A percentile compares a stretch with the other conserved stretches of the same genome.
Evolutionary conservation across 192 early-diverging fungal species (phyloP).

Genomic region (Mortierella hygrophila): DNA sequence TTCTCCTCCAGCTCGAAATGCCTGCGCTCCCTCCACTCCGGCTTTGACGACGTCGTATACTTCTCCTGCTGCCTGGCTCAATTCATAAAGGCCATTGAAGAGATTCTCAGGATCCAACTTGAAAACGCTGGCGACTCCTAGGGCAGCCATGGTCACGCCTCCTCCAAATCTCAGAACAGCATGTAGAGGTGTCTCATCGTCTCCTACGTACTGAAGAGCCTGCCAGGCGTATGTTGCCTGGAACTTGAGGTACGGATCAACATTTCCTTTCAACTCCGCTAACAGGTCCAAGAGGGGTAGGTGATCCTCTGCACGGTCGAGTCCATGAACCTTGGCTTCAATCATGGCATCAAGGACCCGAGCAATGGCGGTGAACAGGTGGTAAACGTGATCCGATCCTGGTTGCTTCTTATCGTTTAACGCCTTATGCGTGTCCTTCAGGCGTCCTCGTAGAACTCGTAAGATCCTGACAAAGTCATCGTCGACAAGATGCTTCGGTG

Average conservation of each 20-base stretch:
- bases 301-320: neutral
- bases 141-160: neutral
- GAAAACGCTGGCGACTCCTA: neutral
- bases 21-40: neutral
- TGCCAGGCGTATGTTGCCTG: neutral
- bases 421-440: neutral
- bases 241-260: neutral
- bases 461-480: neutral
- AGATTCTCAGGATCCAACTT: neutral
- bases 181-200: neutral
- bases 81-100: neutral
- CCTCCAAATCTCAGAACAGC: neutral
- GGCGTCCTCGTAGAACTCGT: neutral
- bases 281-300: neutral
- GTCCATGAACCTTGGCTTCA: neutral
- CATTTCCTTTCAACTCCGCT: neutral
- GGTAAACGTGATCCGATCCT: neutral
- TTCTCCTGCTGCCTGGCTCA: neutral
- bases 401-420: neutral
- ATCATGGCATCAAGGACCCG: conserved; percentile 1
- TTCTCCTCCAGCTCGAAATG: neutral
- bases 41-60: neutral
- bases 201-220: neutral
- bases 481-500: neutral
- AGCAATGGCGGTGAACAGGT: neutral